Evolutionary conservation across 176 grass and related monocot species (phyloP).

Genomic region (Oryza glaberrima): DNA sequence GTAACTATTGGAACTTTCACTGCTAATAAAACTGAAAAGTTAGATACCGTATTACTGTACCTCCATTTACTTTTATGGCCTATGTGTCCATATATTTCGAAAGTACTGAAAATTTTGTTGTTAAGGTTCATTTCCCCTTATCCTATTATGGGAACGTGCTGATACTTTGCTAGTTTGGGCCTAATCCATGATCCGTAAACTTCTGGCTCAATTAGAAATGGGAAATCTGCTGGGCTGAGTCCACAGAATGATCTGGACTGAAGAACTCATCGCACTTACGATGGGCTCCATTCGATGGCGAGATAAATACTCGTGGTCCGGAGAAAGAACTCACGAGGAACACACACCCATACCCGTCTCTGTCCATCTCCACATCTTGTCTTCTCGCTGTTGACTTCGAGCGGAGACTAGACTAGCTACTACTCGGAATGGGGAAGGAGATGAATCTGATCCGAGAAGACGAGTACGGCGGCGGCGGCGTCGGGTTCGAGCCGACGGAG

Average conservation of each 20-base stretch:
- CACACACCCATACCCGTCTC: background rate
- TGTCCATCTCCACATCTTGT: background rate
- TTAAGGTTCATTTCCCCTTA: too few species aligned
- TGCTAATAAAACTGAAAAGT: too few species aligned
- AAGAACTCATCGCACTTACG: too few species aligned
- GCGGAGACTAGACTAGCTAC: background rate
- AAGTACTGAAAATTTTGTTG: too few species aligned
- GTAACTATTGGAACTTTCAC: too few species aligned
- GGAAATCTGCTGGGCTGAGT: background rate
- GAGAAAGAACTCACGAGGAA: too few species aligned
- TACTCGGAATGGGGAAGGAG: background rate
- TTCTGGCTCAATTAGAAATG: background rate
- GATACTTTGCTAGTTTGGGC: background rate
- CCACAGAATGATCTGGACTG: background rate
- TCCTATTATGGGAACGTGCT: background rate
- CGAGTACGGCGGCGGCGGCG: background rate
- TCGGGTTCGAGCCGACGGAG: conserved; percentile 37
- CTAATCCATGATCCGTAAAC: background rate
- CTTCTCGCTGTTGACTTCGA: background rate
- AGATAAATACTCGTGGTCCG: background rate
- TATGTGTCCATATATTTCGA: too few species aligned
- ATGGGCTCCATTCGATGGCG: background rate
- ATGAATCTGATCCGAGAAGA: conserved; percentile 17
- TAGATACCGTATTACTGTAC: too few species aligned
- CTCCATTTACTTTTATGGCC: too few species aligned